Evolutionary conservation across 2,329 filamentous ascomycete species (phyloP).

Genomic region (Trichoderma atroviride): DNA sequence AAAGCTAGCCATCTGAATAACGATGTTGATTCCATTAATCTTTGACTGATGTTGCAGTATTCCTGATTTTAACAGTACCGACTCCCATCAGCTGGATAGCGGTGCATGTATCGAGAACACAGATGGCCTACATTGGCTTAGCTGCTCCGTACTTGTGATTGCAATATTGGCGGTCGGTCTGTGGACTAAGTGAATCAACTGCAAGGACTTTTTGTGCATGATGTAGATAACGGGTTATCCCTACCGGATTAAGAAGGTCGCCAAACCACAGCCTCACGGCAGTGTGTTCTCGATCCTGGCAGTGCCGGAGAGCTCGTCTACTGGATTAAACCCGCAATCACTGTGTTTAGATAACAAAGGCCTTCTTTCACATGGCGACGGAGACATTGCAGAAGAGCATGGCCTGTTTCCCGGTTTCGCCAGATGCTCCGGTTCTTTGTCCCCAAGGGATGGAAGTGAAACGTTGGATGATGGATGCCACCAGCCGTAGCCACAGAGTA

Average conservation of each 20-base stretch:
- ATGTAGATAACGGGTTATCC: slow-evolving; percentile 7
- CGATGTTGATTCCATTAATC: background rate
- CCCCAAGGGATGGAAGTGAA: background rate
- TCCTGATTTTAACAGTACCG: background rate
- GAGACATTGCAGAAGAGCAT: background rate
- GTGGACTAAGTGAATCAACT: background rate
- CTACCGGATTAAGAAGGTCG: slow-evolving; percentile 16
- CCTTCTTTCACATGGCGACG: background rate
- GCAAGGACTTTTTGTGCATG: slow-evolving; percentile 23
- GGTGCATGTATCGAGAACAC: background rate
- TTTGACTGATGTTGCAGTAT: background rate
- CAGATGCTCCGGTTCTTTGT: background rate
- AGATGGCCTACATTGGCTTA: background rate
- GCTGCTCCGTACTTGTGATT: background rate
- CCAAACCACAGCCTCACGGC: background rate
- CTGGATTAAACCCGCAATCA: background rate
- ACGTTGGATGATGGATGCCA: background rate
- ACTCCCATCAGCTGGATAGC: background rate
- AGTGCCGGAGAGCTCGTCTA: background rate
- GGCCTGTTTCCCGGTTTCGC: background rate
- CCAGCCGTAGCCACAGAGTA: background rate
- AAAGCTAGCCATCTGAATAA: background rate
- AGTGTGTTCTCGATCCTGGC: background rate
- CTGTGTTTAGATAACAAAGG: background rate
- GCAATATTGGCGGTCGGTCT: background rate